phyloP scores from a whole-genome alignment of 371 early-diverging fungal species.

The Mucor lusitanicus region DNA sequence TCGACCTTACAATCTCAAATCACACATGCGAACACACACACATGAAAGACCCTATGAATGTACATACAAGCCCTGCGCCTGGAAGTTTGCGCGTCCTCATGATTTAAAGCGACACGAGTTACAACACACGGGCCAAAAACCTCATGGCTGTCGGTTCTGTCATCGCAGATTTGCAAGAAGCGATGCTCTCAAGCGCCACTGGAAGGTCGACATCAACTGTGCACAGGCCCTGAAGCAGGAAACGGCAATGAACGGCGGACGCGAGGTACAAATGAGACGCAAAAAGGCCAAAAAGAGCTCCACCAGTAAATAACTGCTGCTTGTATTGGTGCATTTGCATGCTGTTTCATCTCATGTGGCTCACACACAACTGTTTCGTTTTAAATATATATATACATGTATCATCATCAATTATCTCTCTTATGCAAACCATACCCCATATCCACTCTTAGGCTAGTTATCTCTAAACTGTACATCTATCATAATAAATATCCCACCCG shows the following conservation, averaged over 20 bases:
- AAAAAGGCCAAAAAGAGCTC: constrained; percentile 5
- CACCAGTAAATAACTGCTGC: neutral
- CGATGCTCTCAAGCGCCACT: constrained; percentile 72
- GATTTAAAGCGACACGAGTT: constrained; percentile 77
- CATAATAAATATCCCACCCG: neutral
- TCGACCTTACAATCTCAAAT: neutral
- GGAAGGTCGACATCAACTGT: constrained; percentile 50
- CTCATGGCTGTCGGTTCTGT: constrained; percentile 54
- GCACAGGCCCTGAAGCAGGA: constrained; percentile 10
- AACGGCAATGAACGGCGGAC: neutral
- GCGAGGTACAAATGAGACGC: neutral
- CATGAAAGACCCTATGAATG: neutral
- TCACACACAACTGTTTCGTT: neutral
- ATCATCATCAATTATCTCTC: no score
- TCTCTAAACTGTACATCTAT: neutral
- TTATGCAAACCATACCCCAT: neutral
- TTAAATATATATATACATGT: neutral
- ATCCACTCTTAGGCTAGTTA: neutral
- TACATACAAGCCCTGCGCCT: neutral
- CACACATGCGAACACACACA: neutral
- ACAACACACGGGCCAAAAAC: constrained; percentile 76
- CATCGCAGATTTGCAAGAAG: constrained; percentile 64
- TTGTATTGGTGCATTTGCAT: neutral
- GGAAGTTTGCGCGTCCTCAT: constrained; percentile 50
- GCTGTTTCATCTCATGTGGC: neutral